A percentile compares a stretch with the other conserved stretches of the same genome.
Conservation (phyloP, 192 early-diverging fungal species). For the Coemansia guatemalensis region DNA sequence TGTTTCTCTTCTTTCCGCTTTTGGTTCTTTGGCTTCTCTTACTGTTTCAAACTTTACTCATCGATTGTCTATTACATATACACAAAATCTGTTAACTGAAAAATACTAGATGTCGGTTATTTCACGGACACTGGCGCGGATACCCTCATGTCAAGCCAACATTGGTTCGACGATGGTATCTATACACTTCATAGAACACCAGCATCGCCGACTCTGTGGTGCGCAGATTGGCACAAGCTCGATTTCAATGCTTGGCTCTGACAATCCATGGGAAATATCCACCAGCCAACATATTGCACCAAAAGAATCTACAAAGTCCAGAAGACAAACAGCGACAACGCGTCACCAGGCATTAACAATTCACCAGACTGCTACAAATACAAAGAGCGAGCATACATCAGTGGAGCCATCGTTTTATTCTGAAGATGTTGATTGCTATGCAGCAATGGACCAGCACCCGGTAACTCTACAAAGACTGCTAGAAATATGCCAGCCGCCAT, state of each 20-base stretch:
- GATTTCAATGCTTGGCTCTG: slow-evolving; percentile 23
- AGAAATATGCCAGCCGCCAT: slow-evolving; percentile 62
- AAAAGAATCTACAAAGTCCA: background rate
- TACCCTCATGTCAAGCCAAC: background rate
- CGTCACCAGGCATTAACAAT: slow-evolving; percentile 7
- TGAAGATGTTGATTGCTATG: slow-evolving; percentile 47
- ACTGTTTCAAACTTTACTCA: background rate
- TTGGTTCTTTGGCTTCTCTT: background rate
- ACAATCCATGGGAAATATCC: slow-evolving; percentile 4
- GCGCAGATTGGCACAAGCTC: slow-evolving; percentile 10
- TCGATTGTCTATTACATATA: background rate
- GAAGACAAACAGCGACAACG: background rate
- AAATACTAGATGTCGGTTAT: background rate
- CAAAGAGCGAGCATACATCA: background rate
- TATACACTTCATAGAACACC: background rate
- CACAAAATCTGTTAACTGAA: background rate
- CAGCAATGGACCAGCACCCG: slow-evolving; percentile 58
- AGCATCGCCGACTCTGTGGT: background rate
- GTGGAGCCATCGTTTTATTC: slow-evolving; percentile 38
- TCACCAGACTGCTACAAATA: slow-evolving; percentile 4
- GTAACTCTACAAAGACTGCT: slow-evolving; percentile 72
- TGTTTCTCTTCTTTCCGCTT: background rate
- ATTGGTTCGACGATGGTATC: background rate
- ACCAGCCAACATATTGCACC: background rate
- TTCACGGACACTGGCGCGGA: background rate